Base-by-base conservation (phyloP, 2,329 filamentous ascomycete genomes). In the Trichoderma simmonsii region DNA sequence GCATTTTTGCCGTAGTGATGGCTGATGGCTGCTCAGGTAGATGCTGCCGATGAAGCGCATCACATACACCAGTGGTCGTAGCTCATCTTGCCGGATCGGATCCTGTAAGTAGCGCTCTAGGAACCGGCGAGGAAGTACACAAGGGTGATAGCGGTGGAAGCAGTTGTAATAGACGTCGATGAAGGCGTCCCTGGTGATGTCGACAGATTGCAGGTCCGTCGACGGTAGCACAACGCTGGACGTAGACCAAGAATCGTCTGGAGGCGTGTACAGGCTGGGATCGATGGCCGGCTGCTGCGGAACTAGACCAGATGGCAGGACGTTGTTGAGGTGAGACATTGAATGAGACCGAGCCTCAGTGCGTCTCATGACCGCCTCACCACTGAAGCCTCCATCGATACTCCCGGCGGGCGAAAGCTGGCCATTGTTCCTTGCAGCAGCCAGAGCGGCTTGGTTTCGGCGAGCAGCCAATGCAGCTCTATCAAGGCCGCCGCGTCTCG, bases 401-500 rank as follows among this genome's bases (percentile, higher is more conserved):
- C 56, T 60, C 15, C 51, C 9, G 18, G 51, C 48, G 15, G 57
- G 68, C 6, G 60, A 43, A 1, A 59, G 15, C 8, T 39, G 36
- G 24, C 26, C 39, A 28, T 48, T 51, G n/a, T 43, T 36, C 30
- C 43, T 62, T 12, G 34, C 64, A 56, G 66, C 48, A 12, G 54
- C 30, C 28, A 61, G 21, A 24, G 70, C 75, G 3, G 77, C 76
- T 24, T 63, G 43, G 77, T 78, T 80, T 18, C 79, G 78, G 28
- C 78, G 75, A 5, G 75, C 77, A 1, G 76, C 73, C 21, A 80
- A 70, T 2, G 79, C 73, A 2, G 75, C 79, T 36, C 77, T 77
- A 73, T 75, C 82, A 65, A 75, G 80, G 72, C 78, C 85, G 4
- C 86, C 86, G 65, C 86, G 81, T 36, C 86, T 82, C 14, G 85